Conservation (phyloP, 164 flowering plant genomes). For the Hamamelis virginiana region DNA sequence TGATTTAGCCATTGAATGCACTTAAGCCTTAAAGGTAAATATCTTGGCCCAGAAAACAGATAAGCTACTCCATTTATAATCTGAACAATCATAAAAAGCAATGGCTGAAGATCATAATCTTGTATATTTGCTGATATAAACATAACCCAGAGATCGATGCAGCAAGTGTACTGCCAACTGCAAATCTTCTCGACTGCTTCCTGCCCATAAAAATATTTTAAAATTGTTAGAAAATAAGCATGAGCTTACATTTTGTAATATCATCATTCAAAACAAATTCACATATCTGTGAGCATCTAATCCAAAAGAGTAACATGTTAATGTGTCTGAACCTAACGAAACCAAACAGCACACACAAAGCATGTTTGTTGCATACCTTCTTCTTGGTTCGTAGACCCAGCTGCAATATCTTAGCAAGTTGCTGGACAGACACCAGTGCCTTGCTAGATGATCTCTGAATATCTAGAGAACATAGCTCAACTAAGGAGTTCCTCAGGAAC, state of each 20-base stretch:
- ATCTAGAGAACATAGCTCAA: conserved; percentile 74
- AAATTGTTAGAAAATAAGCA: conserved; percentile 5
- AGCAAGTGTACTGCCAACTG: conserved; percentile 73
- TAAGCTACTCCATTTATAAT: conserved; percentile 69
- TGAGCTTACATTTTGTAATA: not conserved
- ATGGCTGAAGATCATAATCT: conserved; percentile 64
- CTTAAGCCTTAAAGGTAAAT: conserved; percentile 74
- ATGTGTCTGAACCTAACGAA: not conserved
- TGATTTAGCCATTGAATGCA: conserved; percentile 84
- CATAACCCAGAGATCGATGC: conserved; percentile 86
- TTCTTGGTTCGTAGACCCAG: conserved; percentile 57
- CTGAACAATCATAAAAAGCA: conserved; percentile 62
- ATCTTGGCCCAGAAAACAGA: conserved; percentile 78
- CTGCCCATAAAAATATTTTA: conserved; percentile 37
- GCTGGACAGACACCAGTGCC: conserved; percentile 52
- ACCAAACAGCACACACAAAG: not conserved
- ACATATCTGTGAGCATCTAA: conserved; percentile 3
- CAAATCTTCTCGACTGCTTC: conserved; percentile 65
- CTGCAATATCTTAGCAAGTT: conserved; percentile 65
- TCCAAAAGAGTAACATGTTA: not conserved
- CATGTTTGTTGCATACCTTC: conserved; percentile 45
- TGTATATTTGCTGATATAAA: conserved; percentile 51
- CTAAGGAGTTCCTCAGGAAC: conserved; percentile 55
- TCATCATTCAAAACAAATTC: not conserved
- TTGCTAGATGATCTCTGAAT: conserved; percentile 51